These are phyloP conservation scores for Penstemon barbatus DNA, from an alignment of 257 asterid species.

Conservation along the genomic window DNA sequence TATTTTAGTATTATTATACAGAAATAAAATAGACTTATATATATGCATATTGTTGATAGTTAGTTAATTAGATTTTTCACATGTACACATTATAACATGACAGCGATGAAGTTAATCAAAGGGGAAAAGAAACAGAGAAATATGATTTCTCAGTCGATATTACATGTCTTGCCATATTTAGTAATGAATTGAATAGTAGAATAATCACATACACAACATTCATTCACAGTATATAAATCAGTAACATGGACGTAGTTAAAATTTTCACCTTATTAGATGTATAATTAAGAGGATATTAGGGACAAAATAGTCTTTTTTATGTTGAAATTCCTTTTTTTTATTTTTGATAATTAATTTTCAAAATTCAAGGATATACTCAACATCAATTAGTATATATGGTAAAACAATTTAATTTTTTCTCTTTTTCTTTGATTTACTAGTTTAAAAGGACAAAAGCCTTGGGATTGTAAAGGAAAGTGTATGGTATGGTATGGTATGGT, in stretches of 20 bases:
- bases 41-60: conserved; percentile 19
- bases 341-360: too few relatives aligned
- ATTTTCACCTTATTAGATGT: background rate
- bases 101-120: conserved; percentile 20
- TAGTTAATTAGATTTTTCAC: conserved; percentile 29
- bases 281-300: too few relatives aligned
- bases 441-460: conserved; percentile 26
- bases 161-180: conserved; percentile 24
- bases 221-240: background rate
- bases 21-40: conserved; percentile 10
- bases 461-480: conserved; percentile 24
- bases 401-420: background rate
- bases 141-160: conserved; percentile 28
- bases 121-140: conserved; percentile 25
- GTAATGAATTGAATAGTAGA: conserved; percentile 26
- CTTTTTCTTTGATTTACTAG: background rate
- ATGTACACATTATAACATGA: conserved; percentile 19
- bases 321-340: too few relatives aligned
- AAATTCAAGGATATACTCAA: background rate
- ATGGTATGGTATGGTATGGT: conserved; percentile 3
- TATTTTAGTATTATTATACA: conserved; percentile 1
- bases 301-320: too few relatives aligned
- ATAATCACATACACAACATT: conserved; percentile 12
- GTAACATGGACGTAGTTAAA: too few relatives aligned
- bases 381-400: background rate